Evolutionary conservation across 2,329 filamentous ascomycete species (phyloP).

Genomic region (Pseudogymnoascus sp.): DNA sequence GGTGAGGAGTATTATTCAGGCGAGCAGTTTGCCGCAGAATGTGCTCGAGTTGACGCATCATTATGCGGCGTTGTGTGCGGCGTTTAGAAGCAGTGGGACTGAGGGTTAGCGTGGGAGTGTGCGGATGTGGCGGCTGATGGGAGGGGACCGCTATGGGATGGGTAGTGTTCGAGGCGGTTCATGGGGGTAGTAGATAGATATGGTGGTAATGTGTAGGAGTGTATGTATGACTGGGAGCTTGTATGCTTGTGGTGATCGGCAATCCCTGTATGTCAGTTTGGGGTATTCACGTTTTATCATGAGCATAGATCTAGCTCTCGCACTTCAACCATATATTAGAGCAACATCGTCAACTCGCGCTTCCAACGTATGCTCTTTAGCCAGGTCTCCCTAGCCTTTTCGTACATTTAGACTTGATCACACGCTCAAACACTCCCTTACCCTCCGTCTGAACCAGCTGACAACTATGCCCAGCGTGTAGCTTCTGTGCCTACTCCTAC

Average conservation of each 20-base stretch:
- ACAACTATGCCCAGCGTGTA: background rate
- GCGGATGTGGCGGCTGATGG: background rate
- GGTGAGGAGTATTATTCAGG: slow-evolving; percentile 93
- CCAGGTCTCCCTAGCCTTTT: background rate
- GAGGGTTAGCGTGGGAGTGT: slow-evolving; percentile 20
- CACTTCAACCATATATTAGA: background rate
- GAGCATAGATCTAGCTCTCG: background rate
- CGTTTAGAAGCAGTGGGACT: slow-evolving; percentile 81
- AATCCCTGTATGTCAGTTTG: background rate
- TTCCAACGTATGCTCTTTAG: background rate
- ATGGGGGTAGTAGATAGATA: slow-evolving; percentile 12
- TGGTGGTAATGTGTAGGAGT: slow-evolving; percentile 11
- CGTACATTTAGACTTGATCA: background rate
- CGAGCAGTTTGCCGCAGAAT: slow-evolving; percentile 85
- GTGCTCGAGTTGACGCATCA: slow-evolving; percentile 93
- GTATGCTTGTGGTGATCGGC: background rate
- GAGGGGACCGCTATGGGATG: background rate
- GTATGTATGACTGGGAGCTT: background rate
- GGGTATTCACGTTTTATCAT: background rate
- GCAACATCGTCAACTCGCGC: background rate
- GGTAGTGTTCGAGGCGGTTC: background rate
- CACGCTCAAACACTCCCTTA: background rate
- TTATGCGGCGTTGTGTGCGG: slow-evolving; percentile 89
- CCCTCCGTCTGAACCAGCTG: background rate
- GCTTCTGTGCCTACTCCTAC: background rate